phyloP scores from a whole-genome alignment of 805 yeast species.

The Yarrowia hollandica region DNA sequence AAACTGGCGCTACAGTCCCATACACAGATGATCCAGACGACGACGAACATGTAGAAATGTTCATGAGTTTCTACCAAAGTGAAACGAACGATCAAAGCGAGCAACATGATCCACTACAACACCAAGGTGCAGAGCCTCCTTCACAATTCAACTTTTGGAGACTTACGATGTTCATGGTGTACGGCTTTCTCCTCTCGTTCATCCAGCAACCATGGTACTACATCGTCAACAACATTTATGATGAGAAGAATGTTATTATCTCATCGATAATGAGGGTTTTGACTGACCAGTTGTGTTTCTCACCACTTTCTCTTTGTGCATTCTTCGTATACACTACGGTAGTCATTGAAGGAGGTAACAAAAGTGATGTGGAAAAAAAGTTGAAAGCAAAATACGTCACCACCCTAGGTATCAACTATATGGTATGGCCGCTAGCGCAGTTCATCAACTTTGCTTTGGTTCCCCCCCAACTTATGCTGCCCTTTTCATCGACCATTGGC shows the following conservation, averaged over 20 bases:
- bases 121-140: not conserved
- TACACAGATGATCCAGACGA: conserved; percentile 16
- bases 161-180: conserved; percentile 72
- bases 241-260: conserved; percentile 69
- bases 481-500: conserved; percentile 83
- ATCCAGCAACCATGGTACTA: conserved; percentile 88
- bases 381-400: conserved; percentile 58
- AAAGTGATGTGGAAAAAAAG: conserved; percentile 62
- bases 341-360: conserved; percentile 72
- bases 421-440: conserved; percentile 90
- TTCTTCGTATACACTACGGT: conserved; percentile 85
- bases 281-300: conserved; percentile 85
- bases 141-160: conserved; percentile 62
- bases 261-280: conserved; percentile 83
- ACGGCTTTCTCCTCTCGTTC: conserved; percentile 86
- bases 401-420: conserved; percentile 74
- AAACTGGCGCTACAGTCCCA: not conserved
- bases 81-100: not conserved
- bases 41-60: conserved; percentile 23
- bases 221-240: conserved; percentile 72
- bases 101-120: not conserved
- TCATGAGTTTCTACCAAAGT: conserved; percentile 15
- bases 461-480: conserved; percentile 83
- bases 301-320: conserved; percentile 77
- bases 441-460: conserved; percentile 69